Conservation (phyloP, 345 rosid genomes). For the Brassica cretica region DNA sequence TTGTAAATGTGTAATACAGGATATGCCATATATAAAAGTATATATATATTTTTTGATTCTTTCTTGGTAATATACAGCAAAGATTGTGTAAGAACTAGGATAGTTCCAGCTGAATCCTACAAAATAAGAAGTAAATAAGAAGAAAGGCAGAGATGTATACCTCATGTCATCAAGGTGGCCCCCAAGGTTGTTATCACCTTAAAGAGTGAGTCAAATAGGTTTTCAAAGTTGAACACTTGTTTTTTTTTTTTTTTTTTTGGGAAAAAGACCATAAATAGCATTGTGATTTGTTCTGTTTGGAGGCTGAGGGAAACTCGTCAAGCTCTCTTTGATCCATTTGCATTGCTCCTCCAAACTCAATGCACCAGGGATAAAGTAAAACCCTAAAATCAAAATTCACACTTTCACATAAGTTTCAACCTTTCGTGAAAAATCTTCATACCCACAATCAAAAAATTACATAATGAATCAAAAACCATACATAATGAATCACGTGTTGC, state of each 20-base stretch:
- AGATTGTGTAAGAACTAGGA: too few relatives aligned
- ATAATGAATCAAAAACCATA: too few relatives aligned
- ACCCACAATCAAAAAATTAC: too few relatives aligned
- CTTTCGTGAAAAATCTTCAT: too few relatives aligned
- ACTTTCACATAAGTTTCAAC: too few relatives aligned
- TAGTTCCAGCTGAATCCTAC: neutral
- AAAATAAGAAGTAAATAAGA: neutral
- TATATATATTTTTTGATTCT: too few relatives aligned
- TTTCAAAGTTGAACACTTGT: neutral
- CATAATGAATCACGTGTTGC: too few relatives aligned
- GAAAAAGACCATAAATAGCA: slow-evolving; percentile 63
- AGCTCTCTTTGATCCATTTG: slow-evolving; percentile 80
- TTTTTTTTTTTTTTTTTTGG: neutral
- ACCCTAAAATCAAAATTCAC: slow-evolving; percentile 48
- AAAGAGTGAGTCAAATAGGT: neutral
- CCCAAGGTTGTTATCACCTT: slow-evolving; percentile 81
- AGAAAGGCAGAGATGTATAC: slow-evolving; percentile 41
- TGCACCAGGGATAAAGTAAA: slow-evolving; percentile 76
- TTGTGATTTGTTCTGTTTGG: slow-evolving; percentile 91
- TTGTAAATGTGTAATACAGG: too few relatives aligned
- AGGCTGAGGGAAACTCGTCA: slow-evolving; percentile 71
- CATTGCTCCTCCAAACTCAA: slow-evolving; percentile 77
- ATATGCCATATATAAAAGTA: too few relatives aligned
- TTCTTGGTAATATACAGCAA: too few relatives aligned
- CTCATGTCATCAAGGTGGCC: slow-evolving; percentile 99